Conservation (phyloP, 768 basidiomycete genomes). For the Collybia mongolica region DNA sequence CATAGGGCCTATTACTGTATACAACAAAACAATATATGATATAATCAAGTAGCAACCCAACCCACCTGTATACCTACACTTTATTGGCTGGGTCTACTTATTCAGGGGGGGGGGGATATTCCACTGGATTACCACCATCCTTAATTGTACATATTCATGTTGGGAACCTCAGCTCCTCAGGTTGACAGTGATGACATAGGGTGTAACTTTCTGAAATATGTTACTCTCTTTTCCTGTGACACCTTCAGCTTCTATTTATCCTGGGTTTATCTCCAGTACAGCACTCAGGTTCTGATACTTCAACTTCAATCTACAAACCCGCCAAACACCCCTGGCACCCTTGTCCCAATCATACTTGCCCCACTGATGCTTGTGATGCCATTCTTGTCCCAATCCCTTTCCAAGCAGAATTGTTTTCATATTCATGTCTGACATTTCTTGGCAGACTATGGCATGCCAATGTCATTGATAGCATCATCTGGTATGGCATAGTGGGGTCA, state of each 20-base stretch:
- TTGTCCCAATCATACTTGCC: conserved; percentile 72
- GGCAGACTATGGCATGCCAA: conserved; percentile 90
- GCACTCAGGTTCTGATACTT: conserved; percentile 78
- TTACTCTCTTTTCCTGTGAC: conserved; percentile 88
- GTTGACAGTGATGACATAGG: conserved; percentile 33
- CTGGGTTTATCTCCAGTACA: conserved; percentile 89
- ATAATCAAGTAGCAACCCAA: conserved; percentile 58
- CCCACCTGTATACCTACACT: conserved; percentile 77
- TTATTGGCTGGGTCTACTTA: conserved; percentile 90
- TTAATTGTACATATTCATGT: conserved; percentile 58
- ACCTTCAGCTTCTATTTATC: conserved; percentile 93
- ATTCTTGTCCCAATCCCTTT: conserved; percentile 70
- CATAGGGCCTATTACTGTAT: conserved; percentile 85
- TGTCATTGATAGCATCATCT: conserved; percentile 73
- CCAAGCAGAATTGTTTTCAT: conserved; percentile 67
- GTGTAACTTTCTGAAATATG: conserved; percentile 83
- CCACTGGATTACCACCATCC: conserved; percentile 77
- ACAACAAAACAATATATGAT: conserved; percentile 87
- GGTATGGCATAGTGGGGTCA: conserved; percentile 86
- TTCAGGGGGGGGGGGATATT: conserved; percentile 89
- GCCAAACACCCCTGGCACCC: conserved; percentile 42
- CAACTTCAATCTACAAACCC: conserved; percentile 48
- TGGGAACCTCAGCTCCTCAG: not conserved
- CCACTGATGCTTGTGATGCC: conserved; percentile 73
- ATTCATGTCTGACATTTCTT: conserved; percentile 73